These are phyloP conservation scores for Blumeria hordei DNA, from an alignment of 2,329 filamentous ascomycete species.

Conservation along the genomic window DNA sequence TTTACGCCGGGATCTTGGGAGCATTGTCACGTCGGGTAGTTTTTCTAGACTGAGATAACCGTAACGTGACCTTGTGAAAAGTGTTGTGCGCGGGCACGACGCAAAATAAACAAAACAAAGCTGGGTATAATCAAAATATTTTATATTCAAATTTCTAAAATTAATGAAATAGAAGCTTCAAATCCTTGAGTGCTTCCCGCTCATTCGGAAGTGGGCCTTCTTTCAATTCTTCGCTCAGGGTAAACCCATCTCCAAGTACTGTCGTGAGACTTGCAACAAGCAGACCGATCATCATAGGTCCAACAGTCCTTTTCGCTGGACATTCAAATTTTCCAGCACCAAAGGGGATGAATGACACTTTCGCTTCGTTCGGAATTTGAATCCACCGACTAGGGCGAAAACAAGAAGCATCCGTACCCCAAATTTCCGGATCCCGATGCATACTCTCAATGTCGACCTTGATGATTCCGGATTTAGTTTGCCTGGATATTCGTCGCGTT, in stretches of 20 bases:
- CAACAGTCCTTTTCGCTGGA: slow-evolving; percentile 5
- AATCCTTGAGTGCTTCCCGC: not conserved
- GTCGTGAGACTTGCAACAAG: slow-evolving; percentile 3
- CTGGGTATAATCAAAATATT: no score
- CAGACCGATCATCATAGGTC: slow-evolving; percentile 5
- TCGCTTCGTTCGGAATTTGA: not conserved
- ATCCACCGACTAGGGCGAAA: slow-evolving; percentile 10
- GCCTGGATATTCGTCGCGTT: slow-evolving; percentile 4
- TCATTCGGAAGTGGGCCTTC: not conserved
- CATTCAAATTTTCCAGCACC: slow-evolving; percentile 4
- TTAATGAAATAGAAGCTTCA: not conserved
- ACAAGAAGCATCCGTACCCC: slow-evolving; percentile 3
- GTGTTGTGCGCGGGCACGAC: no score
- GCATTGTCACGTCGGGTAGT: no score
- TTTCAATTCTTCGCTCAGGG: not conserved
- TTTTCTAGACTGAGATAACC: no score
- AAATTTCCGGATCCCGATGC: slow-evolving; percentile 4
- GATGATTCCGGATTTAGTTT: not conserved
- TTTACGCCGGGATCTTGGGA: no score
- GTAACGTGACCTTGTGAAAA: no score
- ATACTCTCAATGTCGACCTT: slow-evolving; percentile 6
- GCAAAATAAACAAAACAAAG: no score
- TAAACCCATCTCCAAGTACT: not conserved
- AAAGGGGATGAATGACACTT: slow-evolving; percentile 4
- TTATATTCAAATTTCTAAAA: no score